Evolutionary conservation across 352 stramenopile genomes (phyloP).

Genomic region (Phytophthora pluvialis): DNA sequence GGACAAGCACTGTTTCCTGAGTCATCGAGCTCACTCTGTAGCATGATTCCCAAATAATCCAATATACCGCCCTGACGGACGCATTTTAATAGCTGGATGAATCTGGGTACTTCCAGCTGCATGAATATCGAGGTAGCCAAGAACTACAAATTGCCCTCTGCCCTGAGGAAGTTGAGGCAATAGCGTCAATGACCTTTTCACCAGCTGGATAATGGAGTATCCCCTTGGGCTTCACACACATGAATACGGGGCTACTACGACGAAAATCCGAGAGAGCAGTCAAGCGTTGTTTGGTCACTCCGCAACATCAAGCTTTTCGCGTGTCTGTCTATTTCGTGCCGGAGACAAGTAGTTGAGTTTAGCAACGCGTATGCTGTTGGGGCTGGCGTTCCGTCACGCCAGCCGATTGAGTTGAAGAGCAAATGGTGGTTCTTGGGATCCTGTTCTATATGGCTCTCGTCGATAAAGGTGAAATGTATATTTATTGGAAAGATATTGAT

Average conservation of each 20-base stretch:
- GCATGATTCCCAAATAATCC: not conserved
- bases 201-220: not conserved
- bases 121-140: not conserved
- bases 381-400: not conserved
- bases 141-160: not conserved
- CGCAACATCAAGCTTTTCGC: not conserved
- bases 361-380: not conserved
- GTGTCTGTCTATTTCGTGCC: not conserved
- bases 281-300: not conserved
- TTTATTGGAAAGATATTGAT: conserved; percentile 9
- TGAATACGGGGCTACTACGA: not conserved
- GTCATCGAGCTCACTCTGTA: conserved; percentile 1
- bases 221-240: not conserved
- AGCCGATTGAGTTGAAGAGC: not conserved
- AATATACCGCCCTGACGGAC: conserved; percentile 1
- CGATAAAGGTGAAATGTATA: conserved; percentile 16
- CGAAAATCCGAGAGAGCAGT: not conserved
- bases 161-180: conserved; percentile 3
- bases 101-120: not conserved
- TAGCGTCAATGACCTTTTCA: conserved; percentile 4
- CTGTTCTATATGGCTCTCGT: conserved; percentile 8
- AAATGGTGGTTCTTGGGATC: conserved; percentile 1
- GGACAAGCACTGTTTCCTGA: conserved; percentile 1
- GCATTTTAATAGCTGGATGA: conserved; percentile 6
- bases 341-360: not conserved